A percentile compares a stretch with the other conserved stretches of the same genome.
Conservation (phyloP, 2,329 filamentous ascomycete species). For the Arthrobotrys pseudoclavata region DNA sequence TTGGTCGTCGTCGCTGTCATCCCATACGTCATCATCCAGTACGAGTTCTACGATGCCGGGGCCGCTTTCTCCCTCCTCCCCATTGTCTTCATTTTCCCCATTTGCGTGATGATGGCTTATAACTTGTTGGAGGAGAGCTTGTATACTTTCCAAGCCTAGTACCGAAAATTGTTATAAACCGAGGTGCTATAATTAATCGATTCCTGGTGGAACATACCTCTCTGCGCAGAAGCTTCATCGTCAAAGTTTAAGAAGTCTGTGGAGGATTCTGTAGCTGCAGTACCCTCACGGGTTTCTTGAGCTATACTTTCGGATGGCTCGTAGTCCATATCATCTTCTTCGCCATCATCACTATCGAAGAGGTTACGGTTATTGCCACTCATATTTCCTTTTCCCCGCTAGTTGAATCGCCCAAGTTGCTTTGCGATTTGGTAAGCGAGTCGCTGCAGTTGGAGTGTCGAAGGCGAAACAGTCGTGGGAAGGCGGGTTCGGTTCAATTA, state of each 20-base stretch:
- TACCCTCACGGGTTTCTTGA: slow-evolving; percentile 41
- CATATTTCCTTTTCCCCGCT: slow-evolving; percentile 25
- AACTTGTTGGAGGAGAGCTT: slow-evolving; percentile 30
- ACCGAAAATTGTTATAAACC: slow-evolving; percentile 31
- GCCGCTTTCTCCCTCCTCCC: slow-evolving; percentile 62
- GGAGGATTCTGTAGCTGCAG: slow-evolving; percentile 46
- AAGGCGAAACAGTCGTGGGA: neutral
- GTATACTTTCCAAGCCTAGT: slow-evolving; percentile 13
- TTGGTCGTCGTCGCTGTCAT: slow-evolving; percentile 65
- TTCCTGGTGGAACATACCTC: neutral
- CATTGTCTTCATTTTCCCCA: slow-evolving; percentile 65
- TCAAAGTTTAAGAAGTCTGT: slow-evolving; percentile 65
- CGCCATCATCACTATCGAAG: slow-evolving; percentile 62
- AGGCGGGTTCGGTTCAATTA: slow-evolving; percentile 20
- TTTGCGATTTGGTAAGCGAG: slow-evolving; percentile 17
- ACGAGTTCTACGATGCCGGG: slow-evolving; percentile 42
- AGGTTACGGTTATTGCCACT: slow-evolving; percentile 24
- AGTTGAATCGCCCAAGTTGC: neutral
- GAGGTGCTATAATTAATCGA: neutral
- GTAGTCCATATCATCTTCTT: slow-evolving; percentile 65
- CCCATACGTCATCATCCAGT: slow-evolving; percentile 61
- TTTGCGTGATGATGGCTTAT: slow-evolving; percentile 55
- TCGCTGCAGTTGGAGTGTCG: neutral
- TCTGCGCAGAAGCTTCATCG: slow-evolving; percentile 63
- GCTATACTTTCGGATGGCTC: slow-evolving; percentile 59